Conservation (phyloP, 148 eudicot genomes). For the Rhododendron vialii region DNA sequence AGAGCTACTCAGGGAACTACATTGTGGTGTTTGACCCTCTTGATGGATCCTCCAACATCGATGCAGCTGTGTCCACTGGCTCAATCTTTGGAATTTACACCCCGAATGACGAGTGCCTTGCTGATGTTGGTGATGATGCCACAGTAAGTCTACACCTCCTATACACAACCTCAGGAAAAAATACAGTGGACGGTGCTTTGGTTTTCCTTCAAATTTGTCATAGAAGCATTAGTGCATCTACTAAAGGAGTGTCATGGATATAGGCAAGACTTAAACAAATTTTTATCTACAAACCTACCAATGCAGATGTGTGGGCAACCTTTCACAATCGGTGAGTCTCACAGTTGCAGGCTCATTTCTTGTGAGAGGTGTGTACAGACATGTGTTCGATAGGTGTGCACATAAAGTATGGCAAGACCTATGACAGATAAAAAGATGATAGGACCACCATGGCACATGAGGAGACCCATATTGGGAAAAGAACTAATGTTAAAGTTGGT, state of each 20-base stretch:
- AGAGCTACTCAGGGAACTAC: slow-evolving; percentile 97
- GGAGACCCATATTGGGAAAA: neutral
- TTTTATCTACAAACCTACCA: neutral
- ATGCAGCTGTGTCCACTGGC: slow-evolving; percentile 97
- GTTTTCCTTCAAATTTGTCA: neutral
- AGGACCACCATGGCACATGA: neutral
- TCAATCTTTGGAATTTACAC: slow-evolving; percentile 97
- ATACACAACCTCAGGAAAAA: neutral
- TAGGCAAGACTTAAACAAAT: neutral
- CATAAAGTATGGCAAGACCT: neutral
- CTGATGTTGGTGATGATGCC: slow-evolving; percentile 51
- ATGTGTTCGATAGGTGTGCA: neutral
- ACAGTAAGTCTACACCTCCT: slow-evolving; percentile 28
- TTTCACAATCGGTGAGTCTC: neutral
- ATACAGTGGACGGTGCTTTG: neutral
- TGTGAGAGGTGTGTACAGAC: neutral
- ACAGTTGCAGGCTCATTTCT: neutral
- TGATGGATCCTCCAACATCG: slow-evolving; percentile 98
- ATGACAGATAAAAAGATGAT: neutral
- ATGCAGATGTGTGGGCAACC: neutral
- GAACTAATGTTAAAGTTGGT: neutral
- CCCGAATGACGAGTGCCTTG: slow-evolving; percentile 92
- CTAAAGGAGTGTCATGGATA: neutral
- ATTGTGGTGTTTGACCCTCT: slow-evolving; percentile 98
- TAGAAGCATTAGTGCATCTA: neutral